These are phyloP conservation scores for Cairneyella variabilis DNA, from an alignment of 495 filamentous ascomycete species.

Conservation along the genomic window DNA sequence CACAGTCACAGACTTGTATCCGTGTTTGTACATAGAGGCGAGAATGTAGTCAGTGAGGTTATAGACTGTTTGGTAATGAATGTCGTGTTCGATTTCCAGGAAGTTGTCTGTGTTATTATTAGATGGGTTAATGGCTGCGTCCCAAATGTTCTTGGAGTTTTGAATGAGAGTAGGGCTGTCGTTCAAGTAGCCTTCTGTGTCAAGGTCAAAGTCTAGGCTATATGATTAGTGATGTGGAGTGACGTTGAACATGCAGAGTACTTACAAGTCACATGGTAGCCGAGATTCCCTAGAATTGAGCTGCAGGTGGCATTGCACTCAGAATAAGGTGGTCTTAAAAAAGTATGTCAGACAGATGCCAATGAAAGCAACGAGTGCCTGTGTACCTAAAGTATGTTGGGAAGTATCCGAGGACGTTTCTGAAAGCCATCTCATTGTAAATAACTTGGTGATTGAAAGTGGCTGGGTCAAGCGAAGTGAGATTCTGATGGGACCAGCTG, in stretches of 20 bases:
- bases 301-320: constrained; percentile 59
- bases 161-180: constrained; percentile 58
- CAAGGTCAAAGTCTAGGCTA: constrained; percentile 64
- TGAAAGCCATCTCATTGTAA: constrained; percentile 76
- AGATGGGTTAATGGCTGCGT: constrained; percentile 46
- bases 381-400: constrained; percentile 70
- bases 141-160: constrained; percentile 68
- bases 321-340: constrained; percentile 62
- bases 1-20: constrained; percentile 65
- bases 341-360: no score
- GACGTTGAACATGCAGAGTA: no score
- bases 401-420: constrained; percentile 74
- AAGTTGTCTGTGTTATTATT: constrained; percentile 44
- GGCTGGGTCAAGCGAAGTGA: constrained; percentile 51
- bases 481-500: constrained; percentile 79
- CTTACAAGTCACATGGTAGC: constrained; percentile 59
- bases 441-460: constrained; percentile 64
- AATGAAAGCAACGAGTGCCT: constrained; percentile 28
- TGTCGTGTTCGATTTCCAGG: constrained; percentile 75
- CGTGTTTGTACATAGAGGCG: constrained; percentile 47
- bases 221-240: no score
- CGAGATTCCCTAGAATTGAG: constrained; percentile 55
- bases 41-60: constrained; percentile 76
- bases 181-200: constrained; percentile 75
- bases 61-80: constrained; percentile 70